Base-by-base conservation (phyloP, 306 rosid species). In the Sechiopsis laciniata region DNA sequence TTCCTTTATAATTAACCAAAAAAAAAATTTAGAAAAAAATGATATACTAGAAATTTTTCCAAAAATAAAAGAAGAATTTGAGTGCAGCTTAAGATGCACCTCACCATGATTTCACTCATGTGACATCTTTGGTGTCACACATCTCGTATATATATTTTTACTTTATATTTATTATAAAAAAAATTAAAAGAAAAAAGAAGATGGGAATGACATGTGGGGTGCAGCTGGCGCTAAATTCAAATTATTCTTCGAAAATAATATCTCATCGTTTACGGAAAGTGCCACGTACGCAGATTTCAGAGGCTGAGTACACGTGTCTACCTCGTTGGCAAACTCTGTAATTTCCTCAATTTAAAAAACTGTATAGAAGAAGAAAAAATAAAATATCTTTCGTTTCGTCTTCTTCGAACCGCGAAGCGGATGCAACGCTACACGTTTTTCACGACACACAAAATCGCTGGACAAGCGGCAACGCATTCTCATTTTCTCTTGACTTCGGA, bases 201-300 rank as follows among this genome's bases (percentile, higher is more conserved):
- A n/a, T n/a, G n/a, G n/a, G n/a, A n/a, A n/a, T n/a, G n/a, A n/a
- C n/a, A n/a, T n/a, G n/a, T n/a, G n/a, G n/a, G n/a, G n/a, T n/a
- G n/a, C n/a, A n/a, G n/a, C n/a, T n/a, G n/a, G n/a, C n/a, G n/a
- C n/a, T n/a, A n/a, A n/a, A n/a, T n/a, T n/a, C n/a, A n/a, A n/a
- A n/a, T n/a, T n/a, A n/a, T n/a, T n/a, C n/a, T n/a, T n/a, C 46
- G 8, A 10, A 40, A 40, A 42, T 42, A 42, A 42, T 14, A 11
- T 6, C 16, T 26, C 9, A 12, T 22, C 66, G 37, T 24, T 19
- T 10, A 12, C 10, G 29, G 45, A 17, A 9, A 61, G 19, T 13
- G 72, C 72, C 72, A 67, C 56, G 72, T 67, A 45, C 37, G 32
- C 17, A 67, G 40, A 67, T 45, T 11, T 67, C 10, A n/a, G 46